Percentiles rank a stretch among this genome's conserved stretches.
These are phyloP conservation scores for Cenchrus purpureus DNA, from an alignment of 176 grass and related monocot genomes.

Conservation along the genomic window DNA sequence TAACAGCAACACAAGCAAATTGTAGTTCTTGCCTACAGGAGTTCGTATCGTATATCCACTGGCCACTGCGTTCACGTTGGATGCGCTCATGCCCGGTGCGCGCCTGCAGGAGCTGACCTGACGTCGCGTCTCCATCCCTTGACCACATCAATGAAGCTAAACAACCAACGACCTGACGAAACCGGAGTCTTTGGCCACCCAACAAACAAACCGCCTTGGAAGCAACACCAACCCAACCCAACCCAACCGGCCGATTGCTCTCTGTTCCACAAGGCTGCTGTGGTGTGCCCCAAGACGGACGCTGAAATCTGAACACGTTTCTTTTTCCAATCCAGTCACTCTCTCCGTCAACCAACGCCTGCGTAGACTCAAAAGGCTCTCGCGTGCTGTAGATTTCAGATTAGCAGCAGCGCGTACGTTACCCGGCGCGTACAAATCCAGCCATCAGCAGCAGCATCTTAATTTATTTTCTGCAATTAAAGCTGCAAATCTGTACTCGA, in stretches of 20 bases:
- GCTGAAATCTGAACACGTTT: constrained; percentile 5
- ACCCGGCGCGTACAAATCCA: background rate
- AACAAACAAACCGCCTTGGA: constrained; percentile 28
- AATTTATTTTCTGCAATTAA: background rate
- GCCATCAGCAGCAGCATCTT: background rate
- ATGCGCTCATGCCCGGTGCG: background rate
- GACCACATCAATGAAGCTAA: background rate
- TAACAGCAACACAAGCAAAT: background rate
- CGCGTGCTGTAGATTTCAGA: too few species aligned
- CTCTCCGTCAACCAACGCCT: background rate
- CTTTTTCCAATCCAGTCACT: background rate
- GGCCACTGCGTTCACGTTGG: background rate
- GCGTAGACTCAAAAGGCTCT: too few species aligned
- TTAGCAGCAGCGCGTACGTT: background rate
- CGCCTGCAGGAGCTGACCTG: background rate
- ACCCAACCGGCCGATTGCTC: background rate
- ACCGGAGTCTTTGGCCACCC: constrained; percentile 18
- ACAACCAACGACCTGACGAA: background rate
- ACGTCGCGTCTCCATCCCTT: background rate
- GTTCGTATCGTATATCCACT: background rate
- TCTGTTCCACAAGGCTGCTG: background rate
- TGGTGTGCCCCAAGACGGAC: background rate
- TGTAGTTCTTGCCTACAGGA: background rate
- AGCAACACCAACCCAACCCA: constrained; percentile 6
- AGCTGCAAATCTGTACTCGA: background rate